Conservation (phyloP, 2,329 filamentous ascomycete species). For the Monosporascus sp. region DNA sequence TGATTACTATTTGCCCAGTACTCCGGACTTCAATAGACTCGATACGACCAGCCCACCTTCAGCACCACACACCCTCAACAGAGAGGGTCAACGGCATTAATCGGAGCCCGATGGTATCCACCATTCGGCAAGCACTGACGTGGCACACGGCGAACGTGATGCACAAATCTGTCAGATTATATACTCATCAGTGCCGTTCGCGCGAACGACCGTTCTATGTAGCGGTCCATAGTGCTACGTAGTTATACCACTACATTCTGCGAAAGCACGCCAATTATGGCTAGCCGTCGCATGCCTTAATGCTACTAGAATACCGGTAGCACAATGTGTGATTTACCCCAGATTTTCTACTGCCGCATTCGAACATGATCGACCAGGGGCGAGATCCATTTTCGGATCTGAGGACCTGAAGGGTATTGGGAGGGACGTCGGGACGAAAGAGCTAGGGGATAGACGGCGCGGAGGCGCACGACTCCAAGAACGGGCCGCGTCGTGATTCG, state of each 20-base stretch:
- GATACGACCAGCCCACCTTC: not conserved
- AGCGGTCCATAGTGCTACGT: not conserved
- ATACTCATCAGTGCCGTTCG: not conserved
- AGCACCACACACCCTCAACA: not conserved
- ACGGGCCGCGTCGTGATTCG: not conserved
- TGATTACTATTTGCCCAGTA: not conserved
- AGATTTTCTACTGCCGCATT: not conserved
- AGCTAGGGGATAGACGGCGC: slow-evolving; percentile 1
- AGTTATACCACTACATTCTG: not conserved
- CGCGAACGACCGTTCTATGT: not conserved
- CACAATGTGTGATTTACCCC: slow-evolving; percentile 7
- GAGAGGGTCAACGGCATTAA: not conserved
- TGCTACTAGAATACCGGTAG: not conserved
- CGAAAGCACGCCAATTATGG: not conserved
- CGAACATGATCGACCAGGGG: not conserved
- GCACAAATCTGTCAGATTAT: not conserved
- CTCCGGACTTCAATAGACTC: not conserved
- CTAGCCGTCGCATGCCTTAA: not conserved
- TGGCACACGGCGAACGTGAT: not conserved
- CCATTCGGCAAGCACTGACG: not conserved
- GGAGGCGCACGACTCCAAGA: not conserved
- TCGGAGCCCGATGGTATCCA: not conserved
- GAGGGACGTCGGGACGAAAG: not conserved
- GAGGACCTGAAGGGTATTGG: slow-evolving; percentile 12
- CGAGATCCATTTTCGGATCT: slow-evolving; percentile 15